Base-by-base conservation (phyloP, 345 rosid species). In the Gossypium mustelinum region DNA sequence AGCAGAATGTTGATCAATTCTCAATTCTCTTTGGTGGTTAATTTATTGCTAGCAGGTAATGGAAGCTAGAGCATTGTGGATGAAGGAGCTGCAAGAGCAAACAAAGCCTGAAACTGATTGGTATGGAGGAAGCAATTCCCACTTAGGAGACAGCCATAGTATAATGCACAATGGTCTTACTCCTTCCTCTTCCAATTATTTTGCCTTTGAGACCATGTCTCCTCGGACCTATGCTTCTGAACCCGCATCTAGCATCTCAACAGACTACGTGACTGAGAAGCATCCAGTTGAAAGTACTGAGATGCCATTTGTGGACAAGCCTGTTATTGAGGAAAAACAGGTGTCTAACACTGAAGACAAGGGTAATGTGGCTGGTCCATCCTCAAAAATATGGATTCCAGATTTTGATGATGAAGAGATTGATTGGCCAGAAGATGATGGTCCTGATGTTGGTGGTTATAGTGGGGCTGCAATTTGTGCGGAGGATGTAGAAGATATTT, bases 371-470 rank as follows among this genome's bases (percentile, higher is more conserved):
- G 68, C 58, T 64, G 84, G 80, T 68, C 81, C 74, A 68, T 58
- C 81, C 74, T 79, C 81, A 72, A 84, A 73, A 82, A 83, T 72
- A 84, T 81, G 18, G 63, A 79, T 84, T 79, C 90, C 75, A 71
- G 68, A 76, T 68, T 86, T 66, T 78, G 93, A 88, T 74, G 94
- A 89, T 7, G 89, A 85, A 24, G 88, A 73, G 43, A 93, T 93
- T 71, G 93, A 41, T 47, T 95, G 99, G 99, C 86, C 87, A 59
- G 90, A 93, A 76, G 94, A 91, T 8, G 99, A 91, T 51, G 89
- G 81, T 76, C 77, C 86, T 16, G 98, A 86, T 70, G 78, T 79
- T 22, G 82, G 80, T 34, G 89, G 79, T 59, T 44, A 79, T 29
- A 68, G 70, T 77, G 79, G 68, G 68, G 72, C 78, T 58, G 50